Evolutionary conservation across 140 eudicot genomes (phyloP).

Genomic region (Erigeron philadelphicus): DNA sequence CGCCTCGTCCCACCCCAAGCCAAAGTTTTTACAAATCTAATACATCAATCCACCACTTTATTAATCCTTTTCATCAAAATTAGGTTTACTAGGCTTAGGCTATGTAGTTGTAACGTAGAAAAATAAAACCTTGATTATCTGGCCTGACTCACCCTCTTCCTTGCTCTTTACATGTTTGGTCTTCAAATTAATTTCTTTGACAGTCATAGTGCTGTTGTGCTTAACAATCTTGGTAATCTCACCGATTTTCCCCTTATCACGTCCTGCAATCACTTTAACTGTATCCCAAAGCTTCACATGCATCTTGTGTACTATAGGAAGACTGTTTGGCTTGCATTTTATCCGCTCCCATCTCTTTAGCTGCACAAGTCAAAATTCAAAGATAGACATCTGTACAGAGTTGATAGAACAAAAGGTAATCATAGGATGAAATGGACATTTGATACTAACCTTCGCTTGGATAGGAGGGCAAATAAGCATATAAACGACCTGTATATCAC

Average conservation of each 20-base stretch:
- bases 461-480: slow-evolving; percentile 46
- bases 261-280: slow-evolving; percentile 88
- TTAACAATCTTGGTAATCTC: slow-evolving; percentile 62
- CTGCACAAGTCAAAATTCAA: slow-evolving; percentile 37
- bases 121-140: slow-evolving; percentile 64
- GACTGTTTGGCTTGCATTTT: slow-evolving; percentile 94
- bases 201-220: slow-evolving; percentile 69
- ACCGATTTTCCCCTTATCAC: slow-evolving; percentile 86
- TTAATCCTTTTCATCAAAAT: neutral
- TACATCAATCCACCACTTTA: neutral
- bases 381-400: slow-evolving; percentile 10
- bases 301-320: slow-evolving; percentile 80
- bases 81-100: neutral
- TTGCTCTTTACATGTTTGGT: slow-evolving; percentile 89
- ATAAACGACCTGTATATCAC: too few species aligned
- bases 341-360: slow-evolving; percentile 89
- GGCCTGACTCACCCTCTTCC: slow-evolving; percentile 80
- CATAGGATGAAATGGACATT: slow-evolving; percentile 1
- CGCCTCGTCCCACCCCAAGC: neutral
- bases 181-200: slow-evolving; percentile 75
- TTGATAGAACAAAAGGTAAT: neutral
- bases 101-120: slow-evolving; percentile 13
- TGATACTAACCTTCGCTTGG: slow-evolving; percentile 54
- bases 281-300: slow-evolving; percentile 94
- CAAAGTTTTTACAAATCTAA: neutral